A percentile compares a stretch with the other conserved stretches of the same genome.
phyloP scores from a whole-genome alignment of 2,329 filamentous ascomycete species.

The Penicillium sp. region DNA sequence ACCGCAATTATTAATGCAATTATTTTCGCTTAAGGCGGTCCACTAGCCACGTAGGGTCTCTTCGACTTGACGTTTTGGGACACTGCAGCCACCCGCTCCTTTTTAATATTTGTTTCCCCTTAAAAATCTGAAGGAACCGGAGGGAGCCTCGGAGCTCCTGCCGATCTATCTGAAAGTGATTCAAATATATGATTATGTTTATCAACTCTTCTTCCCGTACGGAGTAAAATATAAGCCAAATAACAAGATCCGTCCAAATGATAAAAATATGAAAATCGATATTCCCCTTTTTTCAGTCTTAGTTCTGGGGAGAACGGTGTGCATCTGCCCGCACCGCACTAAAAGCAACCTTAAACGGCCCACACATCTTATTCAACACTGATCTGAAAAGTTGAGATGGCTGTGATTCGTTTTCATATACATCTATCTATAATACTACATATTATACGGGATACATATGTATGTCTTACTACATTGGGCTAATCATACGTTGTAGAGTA shows the following conservation, averaged over 20 bases:
- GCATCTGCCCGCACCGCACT: constrained; percentile 24
- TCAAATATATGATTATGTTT: neutral
- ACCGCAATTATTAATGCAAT: constrained; percentile 22
- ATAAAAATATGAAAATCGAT: neutral
- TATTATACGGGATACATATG: neutral
- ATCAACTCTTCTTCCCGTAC: neutral
- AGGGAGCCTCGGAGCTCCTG: constrained; percentile 2
- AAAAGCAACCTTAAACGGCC: constrained; percentile 24
- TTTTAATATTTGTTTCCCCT: constrained; percentile 28
- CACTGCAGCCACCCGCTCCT: constrained; percentile 51
- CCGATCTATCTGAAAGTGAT: neutral
- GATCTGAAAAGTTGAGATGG: neutral
- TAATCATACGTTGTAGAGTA: neutral
- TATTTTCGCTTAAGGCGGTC: constrained; percentile 19
- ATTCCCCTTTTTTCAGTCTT: neutral
- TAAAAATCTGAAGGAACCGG: neutral
- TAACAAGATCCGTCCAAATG: neutral
- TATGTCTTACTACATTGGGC: neutral
- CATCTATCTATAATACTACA: neutral
- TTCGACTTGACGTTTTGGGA: constrained; percentile 17
- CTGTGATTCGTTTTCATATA: neutral
- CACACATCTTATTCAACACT: constrained; percentile 8
- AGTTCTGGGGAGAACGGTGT: constrained; percentile 14
- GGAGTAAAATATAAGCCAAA: neutral
- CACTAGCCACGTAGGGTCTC: constrained; percentile 19